Conservation (phyloP, 257 asterid genomes). For the Perilla frutescens region DNA sequence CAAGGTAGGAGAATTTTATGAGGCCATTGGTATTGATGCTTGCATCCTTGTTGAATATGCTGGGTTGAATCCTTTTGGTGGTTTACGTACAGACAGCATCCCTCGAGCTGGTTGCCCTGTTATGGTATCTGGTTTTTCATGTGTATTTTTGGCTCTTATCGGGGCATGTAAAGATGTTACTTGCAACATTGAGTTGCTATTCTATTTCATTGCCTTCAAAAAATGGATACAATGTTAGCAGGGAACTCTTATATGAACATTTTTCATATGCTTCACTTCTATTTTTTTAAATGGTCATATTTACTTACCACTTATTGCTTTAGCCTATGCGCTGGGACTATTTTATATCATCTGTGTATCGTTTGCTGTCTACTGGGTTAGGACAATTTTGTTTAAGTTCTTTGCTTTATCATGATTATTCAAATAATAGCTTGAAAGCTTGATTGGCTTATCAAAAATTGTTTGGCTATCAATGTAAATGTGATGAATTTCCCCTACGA, state of each 20-base stretch:
- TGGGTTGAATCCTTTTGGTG: conserved; percentile 98
- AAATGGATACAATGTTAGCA: background rate
- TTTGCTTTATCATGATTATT: background rate
- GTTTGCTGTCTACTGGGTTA: background rate
- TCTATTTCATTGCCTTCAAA: conserved; percentile 6
- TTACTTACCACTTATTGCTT: conserved; percentile 1
- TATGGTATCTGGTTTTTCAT: conserved; percentile 59
- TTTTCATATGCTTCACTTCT: background rate
- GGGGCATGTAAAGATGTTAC: conserved; percentile 3
- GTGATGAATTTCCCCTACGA: background rate
- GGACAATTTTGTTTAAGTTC: background rate
- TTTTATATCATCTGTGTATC: background rate
- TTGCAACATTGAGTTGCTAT: conserved; percentile 6
- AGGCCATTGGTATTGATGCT: conserved; percentile 95
- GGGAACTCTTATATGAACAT: background rate
- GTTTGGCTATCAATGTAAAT: background rate
- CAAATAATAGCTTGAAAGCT: background rate
- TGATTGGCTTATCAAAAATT: background rate
- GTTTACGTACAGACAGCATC: conserved; percentile 84
- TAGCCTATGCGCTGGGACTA: background rate
- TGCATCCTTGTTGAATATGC: conserved; percentile 98
- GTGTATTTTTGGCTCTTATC: conserved; percentile 15
- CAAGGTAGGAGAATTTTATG: conserved; percentile 97
- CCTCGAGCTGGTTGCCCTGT: conserved; percentile 99
- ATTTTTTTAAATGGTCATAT: background rate